A percentile compares a stretch with the other conserved stretches of the same genome.
Conservation (phyloP, 2,329 filamentous ascomycete genomes). For the Hypoxylon sp. region DNA sequence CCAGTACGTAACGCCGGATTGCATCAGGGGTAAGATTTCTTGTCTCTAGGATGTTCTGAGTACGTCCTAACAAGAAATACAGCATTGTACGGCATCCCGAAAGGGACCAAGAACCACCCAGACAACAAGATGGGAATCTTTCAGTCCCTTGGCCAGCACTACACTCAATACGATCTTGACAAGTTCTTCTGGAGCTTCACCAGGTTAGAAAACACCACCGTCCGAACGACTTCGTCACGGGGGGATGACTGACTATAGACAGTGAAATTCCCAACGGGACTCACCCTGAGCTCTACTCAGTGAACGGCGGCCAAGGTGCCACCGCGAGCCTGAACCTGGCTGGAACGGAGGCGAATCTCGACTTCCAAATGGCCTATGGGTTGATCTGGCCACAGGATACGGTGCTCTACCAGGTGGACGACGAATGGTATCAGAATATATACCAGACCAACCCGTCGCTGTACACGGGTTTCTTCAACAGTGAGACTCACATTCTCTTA, state of each 20-base stretch:
- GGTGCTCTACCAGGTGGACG: constrained; percentile 56
- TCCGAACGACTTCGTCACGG: not conserved
- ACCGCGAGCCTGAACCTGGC: constrained; percentile 38
- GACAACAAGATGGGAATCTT: constrained; percentile 54
- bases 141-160: constrained; percentile 51
- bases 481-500: constrained; percentile 22
- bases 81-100: constrained; percentile 49
- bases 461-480: constrained; percentile 47
- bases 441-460: constrained; percentile 32
- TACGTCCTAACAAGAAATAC: not conserved
- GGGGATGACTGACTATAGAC: not conserved
- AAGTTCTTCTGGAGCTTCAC: constrained; percentile 47
- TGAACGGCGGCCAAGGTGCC: constrained; percentile 48
- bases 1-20: constrained; percentile 41
- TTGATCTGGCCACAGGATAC: constrained; percentile 61
- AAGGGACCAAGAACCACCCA: constrained; percentile 41
- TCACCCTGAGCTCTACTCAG: constrained; percentile 47
- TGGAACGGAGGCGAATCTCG: constrained; percentile 55
- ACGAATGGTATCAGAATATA: constrained; percentile 50
- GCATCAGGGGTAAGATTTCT: constrained; percentile 37
- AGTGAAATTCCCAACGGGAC: constrained; percentile 50
- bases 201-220: constrained; percentile 23
- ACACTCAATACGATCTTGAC: constrained; percentile 51
- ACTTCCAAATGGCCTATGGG: constrained; percentile 57
- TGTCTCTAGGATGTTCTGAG: not conserved